Percentiles rank a stretch among this genome's conserved stretches.
Evolutionary conservation across 306 rosid species (phyloP).

Genomic region (Cucurbita pepo): DNA sequence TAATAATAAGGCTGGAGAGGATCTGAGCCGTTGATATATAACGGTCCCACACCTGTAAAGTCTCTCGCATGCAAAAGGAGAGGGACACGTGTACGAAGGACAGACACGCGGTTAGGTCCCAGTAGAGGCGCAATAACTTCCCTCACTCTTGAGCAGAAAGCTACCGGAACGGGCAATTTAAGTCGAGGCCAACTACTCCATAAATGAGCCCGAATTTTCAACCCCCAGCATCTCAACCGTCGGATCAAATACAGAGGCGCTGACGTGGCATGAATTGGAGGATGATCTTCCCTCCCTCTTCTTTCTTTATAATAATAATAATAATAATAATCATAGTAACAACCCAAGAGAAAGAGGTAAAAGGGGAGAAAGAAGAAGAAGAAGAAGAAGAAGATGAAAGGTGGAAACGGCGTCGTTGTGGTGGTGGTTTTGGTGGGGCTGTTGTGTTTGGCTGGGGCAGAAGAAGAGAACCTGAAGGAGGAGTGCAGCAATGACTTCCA

Average conservation of each 20-base stretch:
- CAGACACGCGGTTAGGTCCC: background rate
- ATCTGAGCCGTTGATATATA: too few species aligned
- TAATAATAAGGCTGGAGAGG: too few species aligned
- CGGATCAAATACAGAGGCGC: too few species aligned
- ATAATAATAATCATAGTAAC: too few species aligned
- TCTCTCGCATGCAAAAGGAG: background rate
- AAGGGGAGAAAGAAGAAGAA: background rate
- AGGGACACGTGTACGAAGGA: background rate
- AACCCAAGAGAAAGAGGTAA: too few species aligned
- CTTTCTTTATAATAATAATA: too few species aligned
- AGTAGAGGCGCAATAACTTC: background rate
- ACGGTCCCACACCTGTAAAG: background rate
- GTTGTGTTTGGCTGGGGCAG: background rate
- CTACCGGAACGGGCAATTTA: background rate
- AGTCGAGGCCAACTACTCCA: background rate
- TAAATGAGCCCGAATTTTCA: too few species aligned
- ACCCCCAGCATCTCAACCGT: too few species aligned
- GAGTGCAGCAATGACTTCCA: conserved; percentile 26
- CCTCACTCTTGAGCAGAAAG: background rate
- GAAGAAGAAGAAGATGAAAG: background rate
- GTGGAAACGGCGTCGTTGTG: background rate
- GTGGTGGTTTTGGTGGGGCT: background rate
- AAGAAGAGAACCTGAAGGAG: background rate
- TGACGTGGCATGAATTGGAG: too few species aligned
- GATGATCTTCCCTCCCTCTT: too few species aligned